Evolutionary conservation across 352 stramenopile genomes (phyloP).

Genomic region (Phytophthora megakarya): DNA sequence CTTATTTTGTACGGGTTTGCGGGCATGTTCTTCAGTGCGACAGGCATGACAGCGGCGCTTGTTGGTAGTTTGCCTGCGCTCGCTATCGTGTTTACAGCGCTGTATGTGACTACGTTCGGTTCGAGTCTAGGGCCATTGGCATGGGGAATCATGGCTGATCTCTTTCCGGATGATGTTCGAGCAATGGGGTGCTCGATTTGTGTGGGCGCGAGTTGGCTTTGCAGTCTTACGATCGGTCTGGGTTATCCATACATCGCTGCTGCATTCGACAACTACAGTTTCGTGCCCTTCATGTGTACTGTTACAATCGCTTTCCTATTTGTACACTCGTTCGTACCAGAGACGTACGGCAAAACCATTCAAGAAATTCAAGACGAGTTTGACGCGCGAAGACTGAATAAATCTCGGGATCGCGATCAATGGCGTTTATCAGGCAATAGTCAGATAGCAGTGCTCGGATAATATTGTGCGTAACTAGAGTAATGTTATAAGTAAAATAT

Average conservation of each 20-base stretch:
- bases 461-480: constrained; percentile 20
- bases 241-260: constrained; percentile 60
- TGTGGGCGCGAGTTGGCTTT: constrained; percentile 55
- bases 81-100: constrained; percentile 56
- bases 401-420: constrained; percentile 5
- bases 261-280: constrained; percentile 48
- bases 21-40: constrained; percentile 53
- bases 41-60: constrained; percentile 52
- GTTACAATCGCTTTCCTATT: constrained; percentile 52
- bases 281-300: constrained; percentile 58
- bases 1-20: constrained; percentile 52
- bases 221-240: constrained; percentile 55
- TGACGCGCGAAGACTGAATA: constrained; percentile 14
- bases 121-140: constrained; percentile 57
- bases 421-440: constrained; percentile 26
- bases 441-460: constrained; percentile 33
- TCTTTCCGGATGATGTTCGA: constrained; percentile 66
- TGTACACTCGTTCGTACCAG: constrained; percentile 46
- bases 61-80: constrained; percentile 32
- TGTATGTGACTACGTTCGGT: constrained; percentile 56
- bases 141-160: constrained; percentile 55
- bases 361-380: constrained; percentile 67
- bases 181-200: constrained; percentile 54
- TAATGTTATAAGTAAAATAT: constrained; percentile 15
- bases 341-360: constrained; percentile 70